Conservation (phyloP, 2,329 filamentous ascomycete genomes). For the Pyricularia pennisetigena region DNA sequence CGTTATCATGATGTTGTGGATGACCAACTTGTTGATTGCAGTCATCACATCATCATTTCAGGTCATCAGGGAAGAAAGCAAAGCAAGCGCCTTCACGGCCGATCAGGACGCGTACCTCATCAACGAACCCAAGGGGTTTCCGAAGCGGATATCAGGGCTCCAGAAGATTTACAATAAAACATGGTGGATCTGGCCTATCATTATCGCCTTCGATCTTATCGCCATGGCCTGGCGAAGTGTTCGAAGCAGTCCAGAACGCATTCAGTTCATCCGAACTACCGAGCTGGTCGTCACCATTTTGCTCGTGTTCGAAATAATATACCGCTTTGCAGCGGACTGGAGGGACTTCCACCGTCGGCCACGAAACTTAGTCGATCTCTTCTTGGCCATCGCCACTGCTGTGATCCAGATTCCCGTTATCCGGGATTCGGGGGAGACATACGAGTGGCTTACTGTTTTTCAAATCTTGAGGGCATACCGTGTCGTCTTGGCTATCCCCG, state of each 20-base stretch:
- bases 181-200: slow-evolving; percentile 63
- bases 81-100: slow-evolving; percentile 82
- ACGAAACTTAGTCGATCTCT: slow-evolving; percentile 72
- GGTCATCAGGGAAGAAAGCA: slow-evolving; percentile 93
- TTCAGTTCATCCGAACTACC: slow-evolving; percentile 56
- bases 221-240: slow-evolving; percentile 70
- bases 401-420: slow-evolving; percentile 82
- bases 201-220: slow-evolving; percentile 75
- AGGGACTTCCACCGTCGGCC: slow-evolving; percentile 64
- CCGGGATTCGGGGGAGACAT: slow-evolving; percentile 57
- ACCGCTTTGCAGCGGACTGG: slow-evolving; percentile 74
- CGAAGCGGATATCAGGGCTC: slow-evolving; percentile 35
- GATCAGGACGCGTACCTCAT: slow-evolving; percentile 41
- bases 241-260: slow-evolving; percentile 54
- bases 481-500: slow-evolving; percentile 77
- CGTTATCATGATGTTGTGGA: slow-evolving; percentile 90
- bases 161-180: slow-evolving; percentile 69
- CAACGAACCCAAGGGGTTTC: slow-evolving; percentile 27
- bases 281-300: slow-evolving; percentile 70
- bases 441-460: slow-evolving; percentile 85
- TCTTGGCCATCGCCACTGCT: slow-evolving; percentile 66
- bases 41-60: slow-evolving; percentile 99
- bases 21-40: slow-evolving; percentile 88
- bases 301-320: slow-evolving; percentile 70
- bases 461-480: slow-evolving; percentile 90